A percentile compares a stretch with the other conserved stretches of the same genome.
These are phyloP conservation scores for Eimeria acervulina DNA, from an alignment of 169 alveolate genomes.

Conservation along the genomic window DNA sequence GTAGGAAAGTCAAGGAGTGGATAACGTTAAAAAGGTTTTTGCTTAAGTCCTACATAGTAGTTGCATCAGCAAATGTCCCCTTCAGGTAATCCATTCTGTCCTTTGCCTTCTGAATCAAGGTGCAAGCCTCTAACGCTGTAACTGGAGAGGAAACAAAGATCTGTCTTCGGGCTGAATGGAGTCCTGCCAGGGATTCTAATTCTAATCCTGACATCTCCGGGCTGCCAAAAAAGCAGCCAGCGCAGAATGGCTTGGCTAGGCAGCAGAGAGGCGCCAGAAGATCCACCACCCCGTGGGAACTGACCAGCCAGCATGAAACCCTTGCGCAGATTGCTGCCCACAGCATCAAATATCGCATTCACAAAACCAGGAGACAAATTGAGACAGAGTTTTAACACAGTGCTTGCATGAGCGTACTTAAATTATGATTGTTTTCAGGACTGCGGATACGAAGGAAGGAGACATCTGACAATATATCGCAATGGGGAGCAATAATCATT, in stretches of 20 bases:
- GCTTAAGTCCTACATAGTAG: conserved; percentile 37
- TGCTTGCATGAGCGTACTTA: too few species aligned
- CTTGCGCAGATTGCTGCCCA: conserved; percentile 67
- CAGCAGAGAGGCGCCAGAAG: conserved; percentile 56
- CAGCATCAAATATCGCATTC: conserved; percentile 8
- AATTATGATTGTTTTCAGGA: not conserved
- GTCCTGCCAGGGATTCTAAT: not conserved
- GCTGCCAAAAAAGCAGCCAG: conserved; percentile 36
- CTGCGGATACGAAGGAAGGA: not conserved
- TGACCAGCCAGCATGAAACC: conserved; percentile 65
- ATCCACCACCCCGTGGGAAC: conserved; percentile 62
- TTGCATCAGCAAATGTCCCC: not conserved
- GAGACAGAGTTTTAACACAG: not conserved
- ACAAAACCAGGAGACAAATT: not conserved
- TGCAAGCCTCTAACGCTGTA: conserved; percentile 53
- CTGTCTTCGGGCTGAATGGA: not conserved
- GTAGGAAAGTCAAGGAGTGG: not conserved
- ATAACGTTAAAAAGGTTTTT: too few species aligned
- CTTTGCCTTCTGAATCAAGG: conserved; percentile 65
- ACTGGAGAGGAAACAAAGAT: conserved; percentile 32
- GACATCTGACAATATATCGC: not conserved
- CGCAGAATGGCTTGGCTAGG: conserved; percentile 36
- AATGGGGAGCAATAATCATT: not conserved
- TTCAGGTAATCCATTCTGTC: conserved; percentile 43
- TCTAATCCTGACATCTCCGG: not conserved